Evolutionary conservation across 768 basidiomycete genomes (phyloP).

Genomic region (Rhodotorula kratochvilovae): DNA sequence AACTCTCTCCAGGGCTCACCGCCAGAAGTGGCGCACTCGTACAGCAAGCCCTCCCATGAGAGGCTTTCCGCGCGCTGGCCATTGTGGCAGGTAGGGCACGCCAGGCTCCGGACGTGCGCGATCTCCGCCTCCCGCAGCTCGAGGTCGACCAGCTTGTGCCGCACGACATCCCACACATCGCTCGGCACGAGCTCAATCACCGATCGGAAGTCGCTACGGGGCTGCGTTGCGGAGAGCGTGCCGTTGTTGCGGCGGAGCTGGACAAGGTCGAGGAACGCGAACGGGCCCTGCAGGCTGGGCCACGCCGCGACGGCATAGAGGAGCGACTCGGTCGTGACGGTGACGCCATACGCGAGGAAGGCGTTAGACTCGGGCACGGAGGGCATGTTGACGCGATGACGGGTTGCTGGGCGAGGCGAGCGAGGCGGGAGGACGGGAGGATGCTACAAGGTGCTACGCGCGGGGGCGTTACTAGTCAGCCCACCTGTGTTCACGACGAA

Average conservation of each 20-base stretch:
- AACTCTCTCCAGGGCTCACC: too few species aligned
- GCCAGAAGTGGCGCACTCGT: too few species aligned
- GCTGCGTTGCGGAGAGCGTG: neutral
- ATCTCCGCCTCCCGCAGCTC: neutral
- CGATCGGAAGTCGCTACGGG: neutral
- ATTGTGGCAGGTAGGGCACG: too few species aligned
- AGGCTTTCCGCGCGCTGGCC: too few species aligned
- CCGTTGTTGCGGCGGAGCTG: neutral
- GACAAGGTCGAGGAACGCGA: slow-evolving; percentile 3
- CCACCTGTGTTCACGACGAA: too few species aligned
- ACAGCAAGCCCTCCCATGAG: neutral
- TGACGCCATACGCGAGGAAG: neutral
- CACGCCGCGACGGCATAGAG: neutral
- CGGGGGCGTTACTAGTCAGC: too few species aligned
- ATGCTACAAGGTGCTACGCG: too few species aligned
- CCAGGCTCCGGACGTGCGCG: neutral
- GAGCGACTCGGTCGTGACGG: slow-evolving; percentile 2
- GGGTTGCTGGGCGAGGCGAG: too few species aligned
- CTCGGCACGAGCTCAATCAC: neutral
- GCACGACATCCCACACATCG: slow-evolving; percentile 1
- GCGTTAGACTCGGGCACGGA: neutral
- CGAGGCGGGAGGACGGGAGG: too few species aligned
- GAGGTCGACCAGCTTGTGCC: slow-evolving; percentile 2
- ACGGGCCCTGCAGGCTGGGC: neutral
- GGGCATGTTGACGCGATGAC: too few species aligned